Base-by-base conservation (phyloP, 345 rosid species). In the Eucalyptus regnans region DNA sequence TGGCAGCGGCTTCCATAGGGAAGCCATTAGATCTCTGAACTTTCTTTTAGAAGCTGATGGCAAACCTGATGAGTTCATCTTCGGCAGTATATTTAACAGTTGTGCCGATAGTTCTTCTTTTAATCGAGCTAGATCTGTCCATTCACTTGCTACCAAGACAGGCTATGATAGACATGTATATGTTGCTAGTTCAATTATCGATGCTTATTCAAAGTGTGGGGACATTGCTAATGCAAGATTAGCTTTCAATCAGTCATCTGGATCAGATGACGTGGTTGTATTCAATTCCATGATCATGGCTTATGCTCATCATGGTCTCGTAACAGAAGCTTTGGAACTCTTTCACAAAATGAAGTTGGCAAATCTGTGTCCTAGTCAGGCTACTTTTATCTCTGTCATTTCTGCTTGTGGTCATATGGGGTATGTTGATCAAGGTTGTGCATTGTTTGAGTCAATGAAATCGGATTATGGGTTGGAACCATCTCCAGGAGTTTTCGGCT, bases 201-300 rank as follows among this genome's bases (percentile, higher is more conserved):
- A 93, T 90, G 94, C 94, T 66, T 92, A 93, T 90, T 90, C 93
- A 86, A 92, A 93, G 88, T 91, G 93, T 12, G 93, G 94, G 46
- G 92, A 92, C 87, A 90, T 93, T 46, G 43, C 84, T 56, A 86
- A 89, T 85, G 93, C 94, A 76, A 84, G 88, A 60, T 86, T 89
- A 86, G 91, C 90, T 85, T 93, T 93, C 46, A 86, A 90, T 62
- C 91, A 88, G 50, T 91, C 91, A 56, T 88, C 23, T 83, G 64
- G 88, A 44, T 80, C 50, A 44, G 86, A 50, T 76, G 94, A 93
- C 56, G 91, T 90, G 87, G 81, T 93, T 62, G 54, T 92, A n/a
- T 88, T 84, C 83, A 93, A 92, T 89, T 86, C 91, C 29, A 87
- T 93, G 92, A 93, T 93, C 64, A 92, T 88, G 90, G 93, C 91